These are phyloP conservation scores for Syzygium syzygioides DNA, from an alignment of 441 rosid species.

Conservation along the genomic window DNA sequence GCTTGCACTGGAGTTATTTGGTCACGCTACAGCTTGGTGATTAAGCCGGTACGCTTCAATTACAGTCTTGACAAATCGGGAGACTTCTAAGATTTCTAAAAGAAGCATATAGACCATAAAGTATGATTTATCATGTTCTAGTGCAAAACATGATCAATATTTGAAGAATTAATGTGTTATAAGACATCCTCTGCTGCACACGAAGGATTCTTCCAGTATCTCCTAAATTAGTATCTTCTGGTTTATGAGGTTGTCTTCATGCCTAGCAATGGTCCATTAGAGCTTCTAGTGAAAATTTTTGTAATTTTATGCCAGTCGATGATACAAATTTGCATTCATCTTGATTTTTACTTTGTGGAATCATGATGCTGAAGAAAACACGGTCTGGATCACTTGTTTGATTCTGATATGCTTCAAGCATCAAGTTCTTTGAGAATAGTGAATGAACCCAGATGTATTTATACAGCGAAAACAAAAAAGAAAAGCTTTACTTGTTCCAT, in stretches of 20 bases:
- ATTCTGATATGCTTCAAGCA: neutral
- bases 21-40: constrained; percentile 95
- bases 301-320: neutral
- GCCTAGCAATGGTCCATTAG: neutral
- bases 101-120: neutral
- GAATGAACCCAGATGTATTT: neutral
- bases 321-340: neutral
- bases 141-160: neutral
- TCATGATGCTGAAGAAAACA: neutral
- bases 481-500: neutral
- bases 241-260: neutral
- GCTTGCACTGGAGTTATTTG: constrained; percentile 78
- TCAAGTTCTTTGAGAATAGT: neutral
- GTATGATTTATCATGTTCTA: neutral
- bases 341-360: neutral
- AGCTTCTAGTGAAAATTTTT: neutral
- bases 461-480: neutral
- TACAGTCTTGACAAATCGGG: neutral
- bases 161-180: neutral
- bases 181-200: neutral
- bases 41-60: constrained; percentile 64
- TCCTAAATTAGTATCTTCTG: neutral
- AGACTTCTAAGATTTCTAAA: neutral
- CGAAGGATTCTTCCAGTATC: neutral
- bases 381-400: neutral